Percentiles rank a stretch among this genome's conserved stretches.
These are phyloP conservation scores for Boletus insuetus DNA, from an alignment of 768 basidiomycete species.

Conservation along the genomic window DNA sequence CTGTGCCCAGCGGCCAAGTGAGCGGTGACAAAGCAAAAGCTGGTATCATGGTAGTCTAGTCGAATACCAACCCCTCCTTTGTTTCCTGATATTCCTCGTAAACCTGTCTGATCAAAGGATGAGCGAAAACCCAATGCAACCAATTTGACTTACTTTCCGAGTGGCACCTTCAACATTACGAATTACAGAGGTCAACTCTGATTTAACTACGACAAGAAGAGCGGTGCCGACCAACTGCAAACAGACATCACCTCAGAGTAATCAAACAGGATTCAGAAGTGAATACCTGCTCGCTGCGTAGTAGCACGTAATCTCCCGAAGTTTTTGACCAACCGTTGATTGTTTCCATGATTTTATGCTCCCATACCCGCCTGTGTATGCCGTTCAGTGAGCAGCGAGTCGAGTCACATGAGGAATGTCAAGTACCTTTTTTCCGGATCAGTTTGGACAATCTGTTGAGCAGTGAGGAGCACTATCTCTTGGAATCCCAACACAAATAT, in stretches of 20 bases:
- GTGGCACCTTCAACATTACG: constrained; percentile 90
- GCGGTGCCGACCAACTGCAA: constrained; percentile 91
- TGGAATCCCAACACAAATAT: constrained; percentile 92
- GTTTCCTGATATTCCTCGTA: constrained; percentile 93
- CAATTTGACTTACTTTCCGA: constrained; percentile 64
- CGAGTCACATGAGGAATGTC: neutral
- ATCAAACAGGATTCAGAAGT: neutral
- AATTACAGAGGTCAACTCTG: constrained; percentile 72
- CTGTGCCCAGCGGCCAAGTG: constrained; percentile 95
- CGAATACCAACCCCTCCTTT: constrained; percentile 96
- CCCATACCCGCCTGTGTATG: constrained; percentile 79
- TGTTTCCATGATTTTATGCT: constrained; percentile 73
- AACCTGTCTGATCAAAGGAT: constrained; percentile 59
- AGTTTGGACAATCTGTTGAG: constrained; percentile 93
- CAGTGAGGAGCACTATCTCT: constrained; percentile 97
- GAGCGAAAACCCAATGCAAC: neutral
- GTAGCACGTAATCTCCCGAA: constrained; percentile 72
- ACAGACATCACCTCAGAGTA: neutral
- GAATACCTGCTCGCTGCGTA: constrained; percentile 87
- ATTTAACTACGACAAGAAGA: constrained; percentile 79
- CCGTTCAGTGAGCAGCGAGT: neutral
- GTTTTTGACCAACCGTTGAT: constrained; percentile 69
- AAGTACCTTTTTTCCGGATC: constrained; percentile 89
- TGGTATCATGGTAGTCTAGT: constrained; percentile 86
- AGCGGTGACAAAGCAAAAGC: constrained; percentile 92